These are phyloP conservation scores for Pseudogymnoascus sp. DNA, from an alignment of 2,329 filamentous ascomycete species.

Conservation along the genomic window DNA sequence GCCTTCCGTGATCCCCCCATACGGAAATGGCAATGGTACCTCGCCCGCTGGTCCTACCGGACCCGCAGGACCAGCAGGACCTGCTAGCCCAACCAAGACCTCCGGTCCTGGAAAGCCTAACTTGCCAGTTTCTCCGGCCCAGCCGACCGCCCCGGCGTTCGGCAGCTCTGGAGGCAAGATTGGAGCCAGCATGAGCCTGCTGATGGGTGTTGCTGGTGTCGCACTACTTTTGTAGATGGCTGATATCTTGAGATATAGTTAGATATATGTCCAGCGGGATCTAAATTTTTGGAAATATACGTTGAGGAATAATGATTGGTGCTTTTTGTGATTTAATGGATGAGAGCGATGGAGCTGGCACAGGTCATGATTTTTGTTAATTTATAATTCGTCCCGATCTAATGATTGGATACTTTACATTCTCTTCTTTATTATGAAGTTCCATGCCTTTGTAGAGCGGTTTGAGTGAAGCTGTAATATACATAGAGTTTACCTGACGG, in stretches of 20 bases:
- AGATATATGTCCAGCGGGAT: background rate
- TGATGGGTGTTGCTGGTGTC: background rate
- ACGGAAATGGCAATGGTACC: background rate
- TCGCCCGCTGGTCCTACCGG: background rate
- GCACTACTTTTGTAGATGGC: background rate
- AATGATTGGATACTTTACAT: conserved; percentile 2
- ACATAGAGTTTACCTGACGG: too few relatives aligned
- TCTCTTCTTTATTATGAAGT: background rate
- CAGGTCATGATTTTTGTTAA: conserved; percentile 7
- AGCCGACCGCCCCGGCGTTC: background rate
- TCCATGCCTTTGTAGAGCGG: background rate
- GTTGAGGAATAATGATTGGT: conserved; percentile 2
- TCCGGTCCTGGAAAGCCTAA: background rate
- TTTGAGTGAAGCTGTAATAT: background rate
- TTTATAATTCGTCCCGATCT: conserved; percentile 3
- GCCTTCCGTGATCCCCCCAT: conserved; percentile 2
- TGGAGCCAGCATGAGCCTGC: background rate
- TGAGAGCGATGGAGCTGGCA: background rate
- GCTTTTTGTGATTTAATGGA: conserved; percentile 1
- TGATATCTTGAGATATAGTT: background rate
- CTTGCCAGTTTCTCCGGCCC: background rate
- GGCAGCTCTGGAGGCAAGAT: background rate
- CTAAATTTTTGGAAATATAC: background rate
- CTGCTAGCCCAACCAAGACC: background rate
- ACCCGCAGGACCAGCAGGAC: background rate